These are phyloP conservation scores for Suhomyces pyralidae DNA, from an alignment of 805 yeast genomes.

Conservation along the genomic window DNA sequence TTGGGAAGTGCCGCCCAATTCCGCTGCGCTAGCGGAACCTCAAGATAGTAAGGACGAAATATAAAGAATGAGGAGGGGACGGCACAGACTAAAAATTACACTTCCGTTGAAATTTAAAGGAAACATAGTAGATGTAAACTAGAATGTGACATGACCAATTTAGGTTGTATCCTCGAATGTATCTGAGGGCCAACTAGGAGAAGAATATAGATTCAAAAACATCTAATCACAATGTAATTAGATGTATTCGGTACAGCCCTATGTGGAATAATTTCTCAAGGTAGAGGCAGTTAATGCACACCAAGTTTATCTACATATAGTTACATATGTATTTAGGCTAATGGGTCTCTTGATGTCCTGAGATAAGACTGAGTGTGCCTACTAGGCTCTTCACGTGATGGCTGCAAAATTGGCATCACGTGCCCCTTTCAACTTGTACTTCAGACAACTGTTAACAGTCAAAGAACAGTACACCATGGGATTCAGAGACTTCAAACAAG, in stretches of 20 bases:
- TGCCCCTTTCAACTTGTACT: not conserved
- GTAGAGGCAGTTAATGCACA: no score
- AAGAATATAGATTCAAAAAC: no score
- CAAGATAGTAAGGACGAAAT: not conserved
- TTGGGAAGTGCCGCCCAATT: constrained; percentile 5
- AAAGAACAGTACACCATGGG: constrained; percentile 16
- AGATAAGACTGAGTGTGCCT: not conserved
- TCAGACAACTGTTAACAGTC: not conserved
- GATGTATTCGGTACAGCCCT: no score
- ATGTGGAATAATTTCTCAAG: no score
- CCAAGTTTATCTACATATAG: no score
- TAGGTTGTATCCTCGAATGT: no score
- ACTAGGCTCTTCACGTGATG: not conserved
- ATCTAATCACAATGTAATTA: no score
- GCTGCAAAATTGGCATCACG: not conserved
- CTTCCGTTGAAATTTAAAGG: no score
- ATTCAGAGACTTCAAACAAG: constrained; percentile 23
- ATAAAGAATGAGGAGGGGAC: not conserved
- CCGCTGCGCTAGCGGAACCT: not conserved
- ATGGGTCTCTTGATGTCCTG: not conserved
- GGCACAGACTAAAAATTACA: not conserved
- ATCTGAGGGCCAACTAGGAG: no score
- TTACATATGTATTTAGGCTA: no score
- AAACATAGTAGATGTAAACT: no score
- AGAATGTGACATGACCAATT: no score